phyloP scores from a whole-genome alignment of 73 alveolate genomes.

The Blepharisma japonicum region DNA sequence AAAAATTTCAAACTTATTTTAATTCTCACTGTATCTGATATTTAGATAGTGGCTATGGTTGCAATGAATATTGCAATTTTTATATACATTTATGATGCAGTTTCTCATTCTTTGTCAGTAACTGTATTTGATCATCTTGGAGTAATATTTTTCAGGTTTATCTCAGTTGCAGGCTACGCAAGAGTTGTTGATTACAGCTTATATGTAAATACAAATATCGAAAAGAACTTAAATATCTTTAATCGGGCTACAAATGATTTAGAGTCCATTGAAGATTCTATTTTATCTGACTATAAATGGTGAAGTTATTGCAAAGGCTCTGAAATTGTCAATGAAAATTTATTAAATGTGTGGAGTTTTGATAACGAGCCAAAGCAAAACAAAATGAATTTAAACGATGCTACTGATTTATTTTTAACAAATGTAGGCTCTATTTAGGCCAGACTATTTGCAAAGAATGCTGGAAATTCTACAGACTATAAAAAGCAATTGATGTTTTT shows the following conservation, averaged over 20 bases:
- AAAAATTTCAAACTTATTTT: background rate
- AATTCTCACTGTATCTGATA: background rate
- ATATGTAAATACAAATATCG: too few species aligned
- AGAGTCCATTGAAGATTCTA: background rate
- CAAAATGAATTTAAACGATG: background rate
- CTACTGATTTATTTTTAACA: too few species aligned
- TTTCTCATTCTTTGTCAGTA: background rate
- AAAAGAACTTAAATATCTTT: background rate
- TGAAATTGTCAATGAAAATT: background rate
- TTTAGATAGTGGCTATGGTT: background rate
- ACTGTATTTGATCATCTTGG: background rate
- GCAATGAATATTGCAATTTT: background rate
- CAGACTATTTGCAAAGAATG: too few species aligned
- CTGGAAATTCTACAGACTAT: too few species aligned
- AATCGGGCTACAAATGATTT: background rate
- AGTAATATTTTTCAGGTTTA: background rate
- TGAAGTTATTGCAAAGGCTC: conserved; percentile 1
- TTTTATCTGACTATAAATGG: background rate
- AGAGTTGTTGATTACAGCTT: background rate
- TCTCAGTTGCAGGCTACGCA: background rate
- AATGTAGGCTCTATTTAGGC: too few species aligned
- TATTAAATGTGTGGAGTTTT: background rate
- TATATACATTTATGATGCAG: background rate
- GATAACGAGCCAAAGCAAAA: background rate
- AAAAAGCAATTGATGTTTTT: too few species aligned